Evolutionary conservation across 257 asterid genomes (phyloP).

Genomic region (Solanum etuberosum): DNA sequence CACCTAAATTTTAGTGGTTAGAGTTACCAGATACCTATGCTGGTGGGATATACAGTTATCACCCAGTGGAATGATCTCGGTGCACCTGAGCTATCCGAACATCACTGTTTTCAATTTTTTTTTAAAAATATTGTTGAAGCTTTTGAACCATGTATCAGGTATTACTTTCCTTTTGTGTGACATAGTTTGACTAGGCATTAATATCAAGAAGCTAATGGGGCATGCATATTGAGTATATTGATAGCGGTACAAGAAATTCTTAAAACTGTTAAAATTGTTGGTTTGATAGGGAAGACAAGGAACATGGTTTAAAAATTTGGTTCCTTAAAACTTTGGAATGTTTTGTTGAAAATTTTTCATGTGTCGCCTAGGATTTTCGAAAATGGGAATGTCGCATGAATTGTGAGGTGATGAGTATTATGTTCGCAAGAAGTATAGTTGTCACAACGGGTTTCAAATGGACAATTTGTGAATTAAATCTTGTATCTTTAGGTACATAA

Average conservation of each 20-base stretch:
- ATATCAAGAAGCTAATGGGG: neutral
- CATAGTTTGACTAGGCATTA: neutral
- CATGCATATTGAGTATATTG: neutral
- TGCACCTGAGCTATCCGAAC: neutral
- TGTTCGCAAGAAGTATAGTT: neutral
- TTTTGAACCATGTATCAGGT: neutral
- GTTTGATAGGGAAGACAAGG: neutral
- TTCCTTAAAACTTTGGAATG: neutral
- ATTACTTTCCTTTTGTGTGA: neutral
- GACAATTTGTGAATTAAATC: neutral
- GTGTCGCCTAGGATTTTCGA: neutral
- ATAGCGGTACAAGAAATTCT: neutral
- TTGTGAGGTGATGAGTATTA: neutral
- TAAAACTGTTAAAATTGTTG: neutral
- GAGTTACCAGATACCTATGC: neutral
- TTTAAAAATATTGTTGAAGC: neutral
- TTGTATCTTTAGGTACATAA: neutral
- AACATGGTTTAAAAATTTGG: neutral
- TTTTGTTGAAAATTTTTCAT: neutral
- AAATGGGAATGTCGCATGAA: neutral
- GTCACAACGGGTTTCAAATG: neutral
- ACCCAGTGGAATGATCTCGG: neutral
- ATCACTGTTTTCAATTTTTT: neutral
- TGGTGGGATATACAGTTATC: neutral
- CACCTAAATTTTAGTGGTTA: neutral